A percentile compares a stretch with the other conserved stretches of the same genome.
phyloP scores from a whole-genome alignment of 2,329 filamentous ascomycete species.

The Talaromyces sp. region DNA sequence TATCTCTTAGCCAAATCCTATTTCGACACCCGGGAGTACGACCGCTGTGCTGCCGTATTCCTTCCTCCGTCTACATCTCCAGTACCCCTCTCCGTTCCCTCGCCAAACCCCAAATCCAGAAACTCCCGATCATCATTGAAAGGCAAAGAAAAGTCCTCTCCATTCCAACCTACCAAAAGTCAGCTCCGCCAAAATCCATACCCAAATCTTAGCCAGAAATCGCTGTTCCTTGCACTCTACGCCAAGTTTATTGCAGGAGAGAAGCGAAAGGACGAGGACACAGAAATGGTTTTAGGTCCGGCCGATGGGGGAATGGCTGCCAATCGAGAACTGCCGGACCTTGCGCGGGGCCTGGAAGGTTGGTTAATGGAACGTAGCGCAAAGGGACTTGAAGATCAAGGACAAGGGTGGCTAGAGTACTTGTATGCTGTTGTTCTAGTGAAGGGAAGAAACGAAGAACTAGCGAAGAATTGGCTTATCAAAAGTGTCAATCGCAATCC shows the following conservation, averaged over 20 bases:
- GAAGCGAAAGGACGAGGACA: conserved; percentile 94
- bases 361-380: conserved; percentile 74
- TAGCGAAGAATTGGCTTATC: conserved; percentile 84
- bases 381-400: conserved; percentile 62
- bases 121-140: conserved; percentile 51
- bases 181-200: conserved; percentile 43
- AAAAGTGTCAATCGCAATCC: conserved; percentile 85
- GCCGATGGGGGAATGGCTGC: conserved; percentile 80
- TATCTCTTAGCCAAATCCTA: conserved; percentile 91
- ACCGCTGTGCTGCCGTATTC: conserved; percentile 88
- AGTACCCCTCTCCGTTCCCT: conserved; percentile 55
- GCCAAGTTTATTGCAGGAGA: conserved; percentile 91
- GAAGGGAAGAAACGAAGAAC: conserved; percentile 85
- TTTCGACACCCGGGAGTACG: conserved; percentile 93
- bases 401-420: conserved; percentile 88
- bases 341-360: conserved; percentile 74
- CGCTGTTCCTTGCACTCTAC: conserved; percentile 88
- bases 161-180: conserved; percentile 41
- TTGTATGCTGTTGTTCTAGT: conserved; percentile 84
- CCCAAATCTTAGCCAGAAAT: conserved; percentile 76
- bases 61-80: conserved; percentile 78
- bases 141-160: conserved; percentile 62
- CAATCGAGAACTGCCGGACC: conserved; percentile 80
- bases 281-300: conserved; percentile 94
- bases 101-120: conserved; percentile 42